phyloP scores from a whole-genome alignment of 1,284 basidiomycete species.

The Cutaneotrichosporon sp. region DNA sequence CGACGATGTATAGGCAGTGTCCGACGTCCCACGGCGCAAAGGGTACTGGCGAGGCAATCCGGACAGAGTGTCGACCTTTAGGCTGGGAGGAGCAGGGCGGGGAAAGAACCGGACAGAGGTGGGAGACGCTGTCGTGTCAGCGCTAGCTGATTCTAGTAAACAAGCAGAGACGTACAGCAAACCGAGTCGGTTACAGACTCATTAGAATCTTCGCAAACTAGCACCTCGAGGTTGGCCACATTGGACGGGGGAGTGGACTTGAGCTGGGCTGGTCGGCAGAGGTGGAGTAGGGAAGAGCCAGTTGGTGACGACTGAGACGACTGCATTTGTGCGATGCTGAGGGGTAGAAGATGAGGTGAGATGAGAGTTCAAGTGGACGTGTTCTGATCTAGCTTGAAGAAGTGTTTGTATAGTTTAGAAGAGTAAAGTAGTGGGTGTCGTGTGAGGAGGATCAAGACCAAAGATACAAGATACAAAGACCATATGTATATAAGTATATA shows the following conservation, averaged over 20 bases:
- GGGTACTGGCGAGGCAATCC: background rate
- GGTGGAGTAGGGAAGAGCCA: constrained; percentile 43
- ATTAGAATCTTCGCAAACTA: constrained; percentile 14
- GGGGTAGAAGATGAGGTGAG: constrained; percentile 20
- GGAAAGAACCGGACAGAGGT: constrained; percentile 24
- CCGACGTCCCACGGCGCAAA: constrained; percentile 8
- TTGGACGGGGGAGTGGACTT: background rate
- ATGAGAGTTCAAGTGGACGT: constrained; percentile 13
- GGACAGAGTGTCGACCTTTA: constrained; percentile 18
- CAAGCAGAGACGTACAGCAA: constrained; percentile 9
- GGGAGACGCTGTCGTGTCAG: constrained; percentile 20
- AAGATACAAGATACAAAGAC: no score
- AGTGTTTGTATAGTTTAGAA: background rate
- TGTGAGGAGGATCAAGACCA: background rate
- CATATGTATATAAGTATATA: background rate
- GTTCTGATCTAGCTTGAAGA: background rate
- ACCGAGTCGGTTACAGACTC: constrained; percentile 11
- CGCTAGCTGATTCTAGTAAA: background rate
- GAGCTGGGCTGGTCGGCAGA: constrained; percentile 37
- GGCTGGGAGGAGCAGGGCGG: constrained; percentile 9
- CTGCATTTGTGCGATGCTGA: background rate
- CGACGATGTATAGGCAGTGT: constrained; percentile 6
- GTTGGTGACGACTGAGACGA: constrained; percentile 19
- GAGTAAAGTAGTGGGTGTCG: no score
- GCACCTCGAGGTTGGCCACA: constrained; percentile 13